Base-by-base conservation (phyloP, 345 rosid genomes). In the Kandelia obovata region DNA sequence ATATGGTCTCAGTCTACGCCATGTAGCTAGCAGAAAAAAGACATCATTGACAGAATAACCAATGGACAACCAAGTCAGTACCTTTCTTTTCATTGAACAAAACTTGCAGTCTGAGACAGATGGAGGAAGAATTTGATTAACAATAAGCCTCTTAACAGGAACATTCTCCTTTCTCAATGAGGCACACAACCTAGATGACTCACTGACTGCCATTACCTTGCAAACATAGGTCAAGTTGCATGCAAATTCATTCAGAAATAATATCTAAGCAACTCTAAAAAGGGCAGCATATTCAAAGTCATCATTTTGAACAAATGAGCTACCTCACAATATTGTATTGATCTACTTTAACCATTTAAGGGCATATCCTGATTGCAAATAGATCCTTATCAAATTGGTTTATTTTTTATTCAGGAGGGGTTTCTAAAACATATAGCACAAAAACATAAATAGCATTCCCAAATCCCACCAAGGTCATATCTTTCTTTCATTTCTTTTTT, bases 11-110 rank as follows among this genome's bases (percentile, higher is more conserved):
- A 7, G 37, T 34, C 37, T 34, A 34, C 7, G 37, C 37, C 37
- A 34, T 34, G 7, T 34, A 0, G 9, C 9, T 34, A 34, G 37
- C 37, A 34, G 37, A 7, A 34, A 34, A 7, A 34, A 6, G 10
- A 7, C 6, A 34, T 7, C 37, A 34, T 31, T 5, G 37, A 34
- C 49, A 15, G 49, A 43, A 43, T 43, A 43, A 43, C 0, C 19
- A 25, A 51, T 6, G n/a, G 28, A 23, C 28, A 31, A 39, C 27
- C 9, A 31, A 28, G 60, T 21, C 21, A 30, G 64, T 86, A 95
- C 99, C 99, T 88, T 95, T 77, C 99, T 88, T 85, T 87, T 95
- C 83, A 92, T 86, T 32, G 91, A 86, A 78, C 99, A 95, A 79
- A 95, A 95, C 73, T 92, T 95, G 92, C 99, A 95, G 83, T 88